Conservation (phyloP, 805 yeast species). For the Saccharomycopsis babjevae region DNA sequence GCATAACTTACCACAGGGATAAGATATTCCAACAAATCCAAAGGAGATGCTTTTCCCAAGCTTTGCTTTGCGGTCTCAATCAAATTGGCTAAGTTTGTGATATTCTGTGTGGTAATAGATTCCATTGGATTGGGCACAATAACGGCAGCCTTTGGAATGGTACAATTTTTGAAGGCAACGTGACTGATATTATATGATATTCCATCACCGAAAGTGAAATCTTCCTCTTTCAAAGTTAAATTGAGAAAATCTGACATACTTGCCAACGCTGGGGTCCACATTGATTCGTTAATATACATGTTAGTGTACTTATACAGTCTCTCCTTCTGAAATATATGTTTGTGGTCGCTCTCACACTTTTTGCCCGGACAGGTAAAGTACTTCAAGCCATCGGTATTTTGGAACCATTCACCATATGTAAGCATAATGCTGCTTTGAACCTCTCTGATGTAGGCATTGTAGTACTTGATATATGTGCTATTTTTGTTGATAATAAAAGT, state of each 20-base stretch:
- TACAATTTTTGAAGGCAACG: conserved; percentile 5
- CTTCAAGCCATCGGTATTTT: neutral
- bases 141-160: conserved; percentile 7
- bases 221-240: conserved; percentile 1
- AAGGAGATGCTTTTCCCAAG: conserved; percentile 3
- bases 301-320: neutral
- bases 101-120: conserved; percentile 1
- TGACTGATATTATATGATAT: conserved; percentile 1
- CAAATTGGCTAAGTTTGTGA: conserved; percentile 8
- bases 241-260: conserved; percentile 4
- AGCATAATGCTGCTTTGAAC: conserved; percentile 6
- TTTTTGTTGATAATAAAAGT: conserved; percentile 9
- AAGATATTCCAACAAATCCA: conserved; percentile 11
- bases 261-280: neutral
- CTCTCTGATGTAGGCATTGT: conserved; percentile 8
- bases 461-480: conserved; percentile 4
- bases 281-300: conserved; percentile 4
- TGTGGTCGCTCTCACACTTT: neutral
- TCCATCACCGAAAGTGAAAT: conserved; percentile 1
- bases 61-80: conserved; percentile 2
- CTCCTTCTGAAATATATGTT: neutral
- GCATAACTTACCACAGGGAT: conserved; percentile 8
- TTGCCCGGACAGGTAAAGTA: conserved; percentile 4
- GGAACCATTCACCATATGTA: conserved; percentile 10
- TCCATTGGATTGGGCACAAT: conserved; percentile 12